Conservation (phyloP, 768 basidiomycete genomes). For the Kwoniella dejecticola region DNA sequence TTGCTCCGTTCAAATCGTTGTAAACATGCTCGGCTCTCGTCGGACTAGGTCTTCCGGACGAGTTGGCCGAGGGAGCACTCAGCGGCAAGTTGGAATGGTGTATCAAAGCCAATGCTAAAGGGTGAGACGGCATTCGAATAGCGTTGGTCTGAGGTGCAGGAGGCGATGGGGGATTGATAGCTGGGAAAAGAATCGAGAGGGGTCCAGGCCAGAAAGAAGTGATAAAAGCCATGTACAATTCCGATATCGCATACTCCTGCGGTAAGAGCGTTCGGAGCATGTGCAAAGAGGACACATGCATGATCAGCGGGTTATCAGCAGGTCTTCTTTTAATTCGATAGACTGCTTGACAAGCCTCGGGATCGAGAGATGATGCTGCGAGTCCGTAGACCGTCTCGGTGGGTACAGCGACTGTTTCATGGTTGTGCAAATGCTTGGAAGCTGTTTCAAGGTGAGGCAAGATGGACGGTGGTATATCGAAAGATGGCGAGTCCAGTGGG, state of each 20-base stretch:
- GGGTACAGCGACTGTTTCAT: conserved; percentile 71
- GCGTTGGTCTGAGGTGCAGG: conserved; percentile 61
- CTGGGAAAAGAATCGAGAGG: conserved; percentile 86
- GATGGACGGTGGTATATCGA: conserved; percentile 32
- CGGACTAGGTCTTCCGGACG: conserved; percentile 90
- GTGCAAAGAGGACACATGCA: conserved; percentile 80
- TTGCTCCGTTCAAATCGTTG: conserved; percentile 60
- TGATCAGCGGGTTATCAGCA: conserved; percentile 93
- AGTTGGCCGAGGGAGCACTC: conserved; percentile 93
- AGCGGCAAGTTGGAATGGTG: conserved; percentile 71
- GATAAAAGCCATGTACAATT: conserved; percentile 73
- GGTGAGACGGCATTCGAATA: conserved; percentile 91
- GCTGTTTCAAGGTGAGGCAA: conserved; percentile 35
- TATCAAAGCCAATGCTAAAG: conserved; percentile 86
- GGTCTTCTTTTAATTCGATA: conserved; percentile 90
- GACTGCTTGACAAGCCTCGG: conserved; percentile 67
- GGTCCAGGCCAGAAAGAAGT: conserved; percentile 92
- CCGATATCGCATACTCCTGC: conserved; percentile 62
- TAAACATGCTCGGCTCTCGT: conserved; percentile 83
- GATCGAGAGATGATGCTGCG: conserved; percentile 75
- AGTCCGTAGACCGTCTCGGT: conserved; percentile 99
- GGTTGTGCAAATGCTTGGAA: conserved; percentile 42
- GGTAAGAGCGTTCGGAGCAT: conserved; percentile 84
- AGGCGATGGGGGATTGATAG: conserved; percentile 57
- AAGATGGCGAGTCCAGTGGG: conserved; percentile 38